phyloP scores from a whole-genome alignment of 176 grass and related monocot genomes.

The Leersia perrieri region DNA sequence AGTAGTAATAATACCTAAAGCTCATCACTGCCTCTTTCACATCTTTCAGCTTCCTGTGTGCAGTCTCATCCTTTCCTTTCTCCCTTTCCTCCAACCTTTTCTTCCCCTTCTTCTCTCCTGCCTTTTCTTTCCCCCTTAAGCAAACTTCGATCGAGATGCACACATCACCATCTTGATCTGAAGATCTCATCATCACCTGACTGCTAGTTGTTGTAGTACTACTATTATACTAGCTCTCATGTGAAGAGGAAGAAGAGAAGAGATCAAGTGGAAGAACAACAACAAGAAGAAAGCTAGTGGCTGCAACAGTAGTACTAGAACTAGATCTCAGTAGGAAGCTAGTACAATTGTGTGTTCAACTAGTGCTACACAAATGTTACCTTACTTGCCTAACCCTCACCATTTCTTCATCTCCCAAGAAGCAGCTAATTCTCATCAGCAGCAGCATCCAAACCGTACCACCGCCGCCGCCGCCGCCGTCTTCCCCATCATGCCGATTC shows the following conservation, averaged over 20 bases:
- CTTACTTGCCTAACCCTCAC: constrained; percentile 49
- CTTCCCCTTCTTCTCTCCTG: constrained; percentile 17
- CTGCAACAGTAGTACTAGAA: constrained; percentile 27
- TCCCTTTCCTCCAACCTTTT: constrained; percentile 12
- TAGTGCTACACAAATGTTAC: constrained; percentile 38
- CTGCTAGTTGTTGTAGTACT: too few relatives aligned
- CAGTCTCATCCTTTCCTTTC: constrained; percentile 34
- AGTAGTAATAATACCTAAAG: constrained; percentile 7
- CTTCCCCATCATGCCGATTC: constrained; percentile 23
- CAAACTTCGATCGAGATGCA: constrained; percentile 19
- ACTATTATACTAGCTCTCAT: neutral
- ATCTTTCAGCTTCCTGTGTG: constrained; percentile 54
- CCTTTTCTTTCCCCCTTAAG: constrained; percentile 2
- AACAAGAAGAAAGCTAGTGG: neutral
- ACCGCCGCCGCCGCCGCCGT: neutral
- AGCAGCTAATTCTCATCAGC: too few relatives aligned
- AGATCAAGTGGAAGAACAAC: neutral
- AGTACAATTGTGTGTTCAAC: constrained; percentile 11
- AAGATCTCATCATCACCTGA: constrained; percentile 25
- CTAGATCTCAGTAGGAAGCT: constrained; percentile 37
- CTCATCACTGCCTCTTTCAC: constrained; percentile 27
- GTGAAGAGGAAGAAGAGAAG: neutral
- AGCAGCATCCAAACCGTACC: constrained; percentile 38
- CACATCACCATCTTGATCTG: constrained; percentile 26
- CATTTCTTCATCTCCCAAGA: constrained; percentile 46